These are phyloP conservation scores for Chlamydomonas reinhardtii DNA, from an alignment of 163 green algal genomes.

Conservation along the genomic window DNA sequence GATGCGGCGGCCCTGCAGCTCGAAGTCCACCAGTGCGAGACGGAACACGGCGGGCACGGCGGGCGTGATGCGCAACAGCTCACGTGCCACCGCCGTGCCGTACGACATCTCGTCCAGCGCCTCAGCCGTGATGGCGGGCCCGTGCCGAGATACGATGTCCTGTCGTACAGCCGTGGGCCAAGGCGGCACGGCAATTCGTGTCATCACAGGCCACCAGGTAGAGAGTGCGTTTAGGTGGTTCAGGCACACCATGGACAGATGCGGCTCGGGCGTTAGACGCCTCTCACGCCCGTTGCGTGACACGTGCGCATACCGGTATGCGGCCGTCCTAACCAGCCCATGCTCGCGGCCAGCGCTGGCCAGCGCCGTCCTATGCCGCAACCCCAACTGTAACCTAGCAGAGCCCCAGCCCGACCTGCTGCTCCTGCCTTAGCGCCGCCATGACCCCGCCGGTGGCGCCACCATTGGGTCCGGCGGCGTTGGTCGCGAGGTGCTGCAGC, in stretches of 20 bases:
- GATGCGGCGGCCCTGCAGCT: constrained; percentile 5
- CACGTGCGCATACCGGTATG: too few relatives aligned
- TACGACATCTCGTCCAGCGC: constrained; percentile 42
- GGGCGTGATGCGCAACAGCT: constrained; percentile 44
- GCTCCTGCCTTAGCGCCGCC: constrained; percentile 3
- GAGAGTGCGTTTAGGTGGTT: too few relatives aligned
- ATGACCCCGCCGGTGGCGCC: background rate
- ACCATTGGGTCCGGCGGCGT: too few relatives aligned
- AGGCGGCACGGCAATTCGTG: too few relatives aligned
- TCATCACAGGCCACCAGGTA: too few relatives aligned
- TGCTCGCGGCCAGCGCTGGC: too few relatives aligned
- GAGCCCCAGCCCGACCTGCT: constrained; percentile 11
- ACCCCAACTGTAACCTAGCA: too few relatives aligned
- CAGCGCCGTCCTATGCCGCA: too few relatives aligned
- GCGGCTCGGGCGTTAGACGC: too few relatives aligned
- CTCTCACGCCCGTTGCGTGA: too few relatives aligned
- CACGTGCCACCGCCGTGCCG: constrained; percentile 8
- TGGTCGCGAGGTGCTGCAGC: constrained; percentile 12
- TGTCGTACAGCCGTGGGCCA: background rate
- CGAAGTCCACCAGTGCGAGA: constrained; percentile 11
- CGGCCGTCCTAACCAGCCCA: too few relatives aligned
- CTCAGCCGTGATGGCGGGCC: background rate
- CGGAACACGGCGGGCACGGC: constrained; percentile 34
- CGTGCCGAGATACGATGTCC: constrained; percentile 1
- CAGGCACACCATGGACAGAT: too few relatives aligned